These are phyloP conservation scores for Komagataella pastoris DNA, from an alignment of 805 yeast genomes.

Conservation along the genomic window DNA sequence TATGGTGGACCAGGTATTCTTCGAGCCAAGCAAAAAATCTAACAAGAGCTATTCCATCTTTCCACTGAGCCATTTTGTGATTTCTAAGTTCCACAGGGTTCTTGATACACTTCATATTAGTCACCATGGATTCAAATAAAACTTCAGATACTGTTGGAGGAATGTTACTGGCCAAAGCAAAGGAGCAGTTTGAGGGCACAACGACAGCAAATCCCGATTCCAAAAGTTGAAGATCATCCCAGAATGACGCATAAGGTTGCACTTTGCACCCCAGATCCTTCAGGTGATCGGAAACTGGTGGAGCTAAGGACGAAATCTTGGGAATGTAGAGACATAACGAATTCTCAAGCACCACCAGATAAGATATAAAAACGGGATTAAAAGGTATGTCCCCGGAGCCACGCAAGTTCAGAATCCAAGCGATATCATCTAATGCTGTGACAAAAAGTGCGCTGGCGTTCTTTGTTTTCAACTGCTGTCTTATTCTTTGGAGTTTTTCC, in stretches of 20 bases:
- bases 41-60: conserved; percentile 44
- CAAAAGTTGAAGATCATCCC: conserved; percentile 28
- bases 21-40: conserved; percentile 48
- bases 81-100: conserved; percentile 35
- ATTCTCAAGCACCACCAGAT: conserved; percentile 20
- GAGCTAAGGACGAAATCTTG: conserved; percentile 3
- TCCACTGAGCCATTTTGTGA: conserved; percentile 37
- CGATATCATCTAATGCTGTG: conserved; percentile 68
- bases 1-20: conserved; percentile 28
- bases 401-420: conserved; percentile 76
- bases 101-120: conserved; percentile 37
- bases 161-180: conserved; percentile 1
- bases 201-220: conserved; percentile 1
- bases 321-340: conserved; percentile 35
- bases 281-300: not conserved
- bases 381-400: conserved; percentile 62
- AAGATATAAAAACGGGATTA: conserved; percentile 71
- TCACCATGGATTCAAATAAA: conserved; percentile 36
- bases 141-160: conserved; percentile 1
- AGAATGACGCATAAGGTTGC: conserved; percentile 39
- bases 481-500: conserved; percentile 16
- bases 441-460: conserved; percentile 37
- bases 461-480: conserved; percentile 11
- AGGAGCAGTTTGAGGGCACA: conserved; percentile 3
- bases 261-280: conserved; percentile 15